Base-by-base conservation (phyloP, 495 filamentous ascomycete species). In the Aspergillus incahuasiensis region DNA sequence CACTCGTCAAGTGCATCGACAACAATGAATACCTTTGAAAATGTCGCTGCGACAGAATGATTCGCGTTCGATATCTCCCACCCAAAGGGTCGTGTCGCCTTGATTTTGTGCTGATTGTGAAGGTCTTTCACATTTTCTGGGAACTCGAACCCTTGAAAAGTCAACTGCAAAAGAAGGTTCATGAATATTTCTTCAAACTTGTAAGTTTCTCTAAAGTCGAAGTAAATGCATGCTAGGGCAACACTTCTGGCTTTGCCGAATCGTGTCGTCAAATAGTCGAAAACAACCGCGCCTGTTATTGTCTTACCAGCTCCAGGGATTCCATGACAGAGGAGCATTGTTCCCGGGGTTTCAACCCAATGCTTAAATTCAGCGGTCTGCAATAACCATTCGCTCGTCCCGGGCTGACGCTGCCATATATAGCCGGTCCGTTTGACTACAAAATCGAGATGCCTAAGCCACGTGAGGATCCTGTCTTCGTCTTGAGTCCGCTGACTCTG, bases 241-340 rank as follows among this genome's bases (percentile, higher is more conserved):
- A 77, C 60, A 6, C 16, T 52, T 47, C 0, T 8, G 8, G 5
- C 67, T 52, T 34, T 54, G 24, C 12, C 5, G 15, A 48, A 67
- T 63, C 2, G 5, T 48, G 0, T 42, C 48, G 1, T 25, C 13
- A 5, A 74, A 16, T 72, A 6, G 7, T 74, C 53, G 12, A 77
- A 55, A 3, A 78, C 63, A 20, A 67, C 65, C 7, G 74, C 65
- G 11, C 64, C 58, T 5, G 68, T 54, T 2, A 76, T 68, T 21
- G 75, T 76, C 59, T 78, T 77, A 1, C 74, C 73, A 0, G 67
- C 69, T 38, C 75, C 71, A 5, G 64, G 68, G 20, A 76, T 74
- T 0, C 78, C 79, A 1, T 67, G 64, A 55, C 73, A 83, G 46
- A 74, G 78, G 1, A 79, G 54, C 1, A 59, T 76, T 20, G 34